Conservation (phyloP, 2,329 filamentous ascomycete species). For the Ciborinia camelliae region DNA sequence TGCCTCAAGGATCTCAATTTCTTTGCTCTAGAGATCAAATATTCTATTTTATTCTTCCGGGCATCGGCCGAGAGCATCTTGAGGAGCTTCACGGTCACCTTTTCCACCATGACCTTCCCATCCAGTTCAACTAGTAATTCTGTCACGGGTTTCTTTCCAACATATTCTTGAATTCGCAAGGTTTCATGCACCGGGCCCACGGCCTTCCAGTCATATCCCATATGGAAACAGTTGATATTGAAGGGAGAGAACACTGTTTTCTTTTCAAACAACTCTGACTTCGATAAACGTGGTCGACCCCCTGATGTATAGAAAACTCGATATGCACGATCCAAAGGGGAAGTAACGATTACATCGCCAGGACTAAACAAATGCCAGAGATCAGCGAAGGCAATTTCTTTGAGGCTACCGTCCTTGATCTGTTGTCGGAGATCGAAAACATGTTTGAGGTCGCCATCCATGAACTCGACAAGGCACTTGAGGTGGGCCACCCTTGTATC, state of each 20-base stretch:
- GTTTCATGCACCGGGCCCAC: constrained; percentile 8
- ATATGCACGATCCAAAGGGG: neutral
- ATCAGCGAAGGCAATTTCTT: constrained; percentile 12
- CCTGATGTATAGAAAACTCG: constrained; percentile 12
- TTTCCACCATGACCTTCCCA: neutral
- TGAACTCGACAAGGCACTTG: constrained; percentile 9
- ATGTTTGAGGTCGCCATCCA: constrained; percentile 15
- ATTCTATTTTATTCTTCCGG: neutral
- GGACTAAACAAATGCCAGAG: constrained; percentile 20
- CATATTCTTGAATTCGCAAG: constrained; percentile 12
- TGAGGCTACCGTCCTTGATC: neutral
- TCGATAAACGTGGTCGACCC: neutral
- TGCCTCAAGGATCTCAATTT: neutral
- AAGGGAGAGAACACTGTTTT: neutral
- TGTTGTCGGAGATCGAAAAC: constrained; percentile 11
- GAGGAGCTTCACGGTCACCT: neutral
- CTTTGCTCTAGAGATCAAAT: constrained; percentile 5
- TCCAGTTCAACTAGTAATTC: constrained; percentile 1
- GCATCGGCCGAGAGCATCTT: neutral
- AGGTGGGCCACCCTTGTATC: constrained; percentile 10
- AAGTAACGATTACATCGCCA: constrained; percentile 12
- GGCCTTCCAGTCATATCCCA: neutral
- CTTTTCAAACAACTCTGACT: neutral
- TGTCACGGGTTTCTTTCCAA: neutral
- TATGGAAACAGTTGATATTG: constrained; percentile 13